These are phyloP conservation scores for Candida michaelii DNA, from an alignment of 805 yeast species.

Conservation along the genomic window DNA sequence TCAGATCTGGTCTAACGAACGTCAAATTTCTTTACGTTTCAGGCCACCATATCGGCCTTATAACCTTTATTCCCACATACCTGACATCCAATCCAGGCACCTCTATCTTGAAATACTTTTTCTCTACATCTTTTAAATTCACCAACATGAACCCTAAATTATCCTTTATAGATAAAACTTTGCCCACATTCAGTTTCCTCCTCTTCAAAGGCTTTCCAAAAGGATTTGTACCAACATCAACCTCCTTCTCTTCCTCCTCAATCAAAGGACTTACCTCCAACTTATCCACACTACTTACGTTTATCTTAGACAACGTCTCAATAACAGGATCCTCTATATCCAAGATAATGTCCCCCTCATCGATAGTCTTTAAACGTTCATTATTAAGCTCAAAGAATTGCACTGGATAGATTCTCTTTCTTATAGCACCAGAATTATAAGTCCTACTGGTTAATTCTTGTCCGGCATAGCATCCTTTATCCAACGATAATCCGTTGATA, in stretches of 20 bases:
- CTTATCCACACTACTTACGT: slow-evolving; percentile 15
- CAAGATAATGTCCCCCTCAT: slow-evolving; percentile 14
- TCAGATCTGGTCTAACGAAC: too few relatives aligned
- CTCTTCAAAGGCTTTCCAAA: slow-evolving; percentile 21
- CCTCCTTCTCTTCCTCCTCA: slow-evolving; percentile 19
- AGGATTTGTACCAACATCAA: slow-evolving; percentile 10
- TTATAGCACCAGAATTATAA: slow-evolving; percentile 74
- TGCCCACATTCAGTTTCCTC: slow-evolving; percentile 54
- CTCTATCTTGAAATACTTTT: slow-evolving; percentile 36
- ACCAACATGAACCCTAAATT: slow-evolving; percentile 68
- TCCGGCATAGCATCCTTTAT: slow-evolving; percentile 96
- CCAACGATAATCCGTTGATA: slow-evolving; percentile 75
- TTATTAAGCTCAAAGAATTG: slow-evolving; percentile 27
- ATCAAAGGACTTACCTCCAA: slow-evolving; percentile 21
- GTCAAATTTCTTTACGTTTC: background rate
- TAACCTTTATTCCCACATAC: slow-evolving; percentile 49
- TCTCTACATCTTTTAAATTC: slow-evolving; percentile 44
- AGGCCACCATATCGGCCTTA: slow-evolving; percentile 80
- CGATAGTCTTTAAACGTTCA: slow-evolving; percentile 9
- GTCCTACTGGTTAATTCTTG: slow-evolving; percentile 94
- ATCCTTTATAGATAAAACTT: slow-evolving; percentile 54
- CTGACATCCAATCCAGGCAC: slow-evolving; percentile 20
- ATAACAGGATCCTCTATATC: slow-evolving; percentile 20
- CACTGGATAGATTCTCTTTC: slow-evolving; percentile 78
- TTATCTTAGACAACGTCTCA: slow-evolving; percentile 15